Conservation (phyloP, 164 flowering plant species). For the Hamamelis virginiana region DNA sequence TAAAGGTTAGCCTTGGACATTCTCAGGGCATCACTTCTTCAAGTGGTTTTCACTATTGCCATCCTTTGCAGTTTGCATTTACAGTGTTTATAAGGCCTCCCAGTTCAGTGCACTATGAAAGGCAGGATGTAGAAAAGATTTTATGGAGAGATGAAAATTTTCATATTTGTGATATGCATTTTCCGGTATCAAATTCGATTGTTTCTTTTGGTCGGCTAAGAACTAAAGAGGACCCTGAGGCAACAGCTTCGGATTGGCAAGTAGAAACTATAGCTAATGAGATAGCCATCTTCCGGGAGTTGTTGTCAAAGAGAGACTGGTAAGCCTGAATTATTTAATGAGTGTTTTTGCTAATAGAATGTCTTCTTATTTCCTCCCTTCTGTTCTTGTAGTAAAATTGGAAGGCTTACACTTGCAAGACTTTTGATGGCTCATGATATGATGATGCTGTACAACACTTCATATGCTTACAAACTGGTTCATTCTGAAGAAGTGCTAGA, state of each 20-base stretch:
- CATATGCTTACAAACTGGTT: slow-evolving; percentile 22
- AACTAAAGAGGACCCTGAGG: slow-evolving; percentile 28
- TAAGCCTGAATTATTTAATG: slow-evolving; percentile 21
- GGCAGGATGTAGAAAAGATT: slow-evolving; percentile 23
- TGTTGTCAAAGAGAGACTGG: slow-evolving; percentile 56
- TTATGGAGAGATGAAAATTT: slow-evolving; percentile 60
- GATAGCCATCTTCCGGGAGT: slow-evolving; percentile 57
- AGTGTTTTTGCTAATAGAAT: background rate
- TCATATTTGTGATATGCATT: slow-evolving; percentile 13
- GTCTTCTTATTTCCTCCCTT: slow-evolving; percentile 4
- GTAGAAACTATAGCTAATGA: slow-evolving; percentile 46
- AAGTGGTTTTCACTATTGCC: slow-evolving; percentile 37
- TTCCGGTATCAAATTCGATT: slow-evolving; percentile 27
- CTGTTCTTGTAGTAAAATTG: slow-evolving; percentile 67
- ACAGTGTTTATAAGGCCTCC: slow-evolving; percentile 32
- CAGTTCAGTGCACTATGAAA: slow-evolving; percentile 22
- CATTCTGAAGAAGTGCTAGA: slow-evolving; percentile 64
- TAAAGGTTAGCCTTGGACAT: slow-evolving; percentile 60
- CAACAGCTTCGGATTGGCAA: slow-evolving; percentile 39
- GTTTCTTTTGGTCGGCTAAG: slow-evolving; percentile 26
- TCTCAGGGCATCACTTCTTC: slow-evolving; percentile 57
- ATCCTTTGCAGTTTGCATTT: slow-evolving; percentile 41
- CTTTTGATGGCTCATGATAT: slow-evolving; percentile 61
- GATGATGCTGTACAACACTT: slow-evolving; percentile 27
- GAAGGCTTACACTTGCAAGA: slow-evolving; percentile 89